These are phyloP conservation scores for Bruguiera gymnorhiza DNA, from an alignment of 345 rosid genomes.

Conservation along the genomic window DNA sequence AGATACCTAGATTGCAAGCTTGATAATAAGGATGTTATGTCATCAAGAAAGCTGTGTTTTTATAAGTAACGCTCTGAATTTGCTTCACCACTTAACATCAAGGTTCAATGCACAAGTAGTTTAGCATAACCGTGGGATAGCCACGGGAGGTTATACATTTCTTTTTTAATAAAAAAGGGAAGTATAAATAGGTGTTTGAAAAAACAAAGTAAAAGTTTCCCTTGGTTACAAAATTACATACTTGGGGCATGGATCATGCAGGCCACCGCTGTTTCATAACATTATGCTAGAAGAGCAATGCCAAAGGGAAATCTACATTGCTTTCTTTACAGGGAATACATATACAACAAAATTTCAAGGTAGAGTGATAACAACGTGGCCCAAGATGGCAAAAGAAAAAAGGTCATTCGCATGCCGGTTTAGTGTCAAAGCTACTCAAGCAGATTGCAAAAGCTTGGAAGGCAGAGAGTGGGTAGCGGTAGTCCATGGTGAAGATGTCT, in stretches of 20 bases:
- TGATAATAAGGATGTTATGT: conserved; percentile 30
- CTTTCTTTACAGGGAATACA: conserved; percentile 32
- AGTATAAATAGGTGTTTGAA: neutral
- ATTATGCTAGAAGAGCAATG: neutral
- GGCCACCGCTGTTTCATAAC: neutral
- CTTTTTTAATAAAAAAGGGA: neutral
- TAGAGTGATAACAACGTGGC: conserved; percentile 21
- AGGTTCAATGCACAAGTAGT: neutral
- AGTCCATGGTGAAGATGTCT: conserved; percentile 96
- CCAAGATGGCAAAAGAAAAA: conserved; percentile 13
- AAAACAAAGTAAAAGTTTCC: neutral
- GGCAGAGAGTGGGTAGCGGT: conserved; percentile 85
- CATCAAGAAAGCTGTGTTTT: conserved; percentile 10
- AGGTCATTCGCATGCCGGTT: conserved; percentile 78
- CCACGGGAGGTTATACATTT: no score
- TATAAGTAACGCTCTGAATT: conserved; percentile 4
- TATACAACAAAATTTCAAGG: conserved; percentile 36
- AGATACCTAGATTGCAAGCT: neutral
- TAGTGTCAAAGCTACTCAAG: conserved; percentile 94
- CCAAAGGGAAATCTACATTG: conserved; percentile 14
- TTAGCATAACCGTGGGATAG: neutral
- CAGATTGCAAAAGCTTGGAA: conserved; percentile 96
- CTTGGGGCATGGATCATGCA: conserved; percentile 13
- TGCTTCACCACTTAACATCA: neutral
- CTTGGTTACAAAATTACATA: conserved; percentile 19